phyloP scores from a whole-genome alignment of 495 filamentous ascomycete species.

The Letharia lupina region DNA sequence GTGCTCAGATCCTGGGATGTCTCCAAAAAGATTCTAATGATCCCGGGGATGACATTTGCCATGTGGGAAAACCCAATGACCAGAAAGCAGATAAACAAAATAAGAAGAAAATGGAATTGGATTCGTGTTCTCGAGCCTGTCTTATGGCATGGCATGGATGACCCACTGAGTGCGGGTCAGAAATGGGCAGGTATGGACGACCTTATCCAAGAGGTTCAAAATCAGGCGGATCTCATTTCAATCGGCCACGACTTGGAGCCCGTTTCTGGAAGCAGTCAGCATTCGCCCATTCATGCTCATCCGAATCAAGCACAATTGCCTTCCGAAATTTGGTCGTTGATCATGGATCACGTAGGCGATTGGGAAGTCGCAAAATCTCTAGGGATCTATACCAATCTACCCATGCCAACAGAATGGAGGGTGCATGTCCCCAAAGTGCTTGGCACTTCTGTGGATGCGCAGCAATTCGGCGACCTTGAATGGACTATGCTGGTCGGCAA shows the following conservation, averaged over 20 bases:
- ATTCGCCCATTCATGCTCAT: slow-evolving; percentile 22
- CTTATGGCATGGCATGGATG: slow-evolving; percentile 58
- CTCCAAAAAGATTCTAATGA: slow-evolving; percentile 69
- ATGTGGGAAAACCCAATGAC: slow-evolving; percentile 86
- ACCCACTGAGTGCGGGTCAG: background rate
- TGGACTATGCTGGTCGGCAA: slow-evolving; percentile 66
- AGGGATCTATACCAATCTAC: slow-evolving; percentile 66
- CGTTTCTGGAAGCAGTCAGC: slow-evolving; percentile 34
- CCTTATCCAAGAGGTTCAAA: slow-evolving; percentile 26
- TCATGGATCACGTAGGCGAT: slow-evolving; percentile 74
- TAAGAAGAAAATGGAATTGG: slow-evolving; percentile 75
- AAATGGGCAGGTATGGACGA: slow-evolving; percentile 14
- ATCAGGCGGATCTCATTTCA: slow-evolving; percentile 53
- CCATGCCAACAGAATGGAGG: slow-evolving; percentile 68
- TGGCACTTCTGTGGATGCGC: slow-evolving; percentile 22
- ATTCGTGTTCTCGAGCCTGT: slow-evolving; percentile 62
- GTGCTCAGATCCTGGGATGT: slow-evolving; percentile 76
- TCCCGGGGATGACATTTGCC: slow-evolving; percentile 71
- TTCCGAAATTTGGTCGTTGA: slow-evolving; percentile 78
- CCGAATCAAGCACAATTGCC: slow-evolving; percentile 43
- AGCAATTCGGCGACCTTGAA: slow-evolving; percentile 53
- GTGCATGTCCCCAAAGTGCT: slow-evolving; percentile 22
- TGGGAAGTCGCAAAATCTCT: slow-evolving; percentile 83
- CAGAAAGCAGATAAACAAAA: slow-evolving; percentile 70
- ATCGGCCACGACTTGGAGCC: slow-evolving; percentile 52